phyloP scores from a whole-genome alignment of 2,329 filamentous ascomycete species.

The Tolypocladium nubicola region DNA sequence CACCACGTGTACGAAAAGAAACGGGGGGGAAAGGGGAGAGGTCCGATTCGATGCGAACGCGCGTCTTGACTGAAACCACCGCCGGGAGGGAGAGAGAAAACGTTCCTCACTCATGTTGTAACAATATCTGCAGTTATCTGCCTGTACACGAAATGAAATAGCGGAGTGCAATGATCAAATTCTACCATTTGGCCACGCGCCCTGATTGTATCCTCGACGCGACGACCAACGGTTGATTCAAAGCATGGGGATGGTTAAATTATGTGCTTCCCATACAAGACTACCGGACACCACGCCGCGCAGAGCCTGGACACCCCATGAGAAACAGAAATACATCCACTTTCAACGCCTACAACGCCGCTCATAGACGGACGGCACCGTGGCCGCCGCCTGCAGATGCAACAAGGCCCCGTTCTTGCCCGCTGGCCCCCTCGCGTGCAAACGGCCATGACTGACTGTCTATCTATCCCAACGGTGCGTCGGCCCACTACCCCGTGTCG shows the following conservation, averaged over 20 bases:
- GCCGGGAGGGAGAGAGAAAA: neutral
- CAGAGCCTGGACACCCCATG: no score
- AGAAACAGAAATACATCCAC: neutral
- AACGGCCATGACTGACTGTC: neutral
- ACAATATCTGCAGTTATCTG: slow-evolving; percentile 3
- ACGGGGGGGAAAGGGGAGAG: neutral
- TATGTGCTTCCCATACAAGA: neutral
- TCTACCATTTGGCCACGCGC: neutral
- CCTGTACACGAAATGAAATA: slow-evolving; percentile 1
- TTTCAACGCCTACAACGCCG: neutral
- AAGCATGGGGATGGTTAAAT: neutral
- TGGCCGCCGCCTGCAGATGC: neutral
- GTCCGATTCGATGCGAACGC: neutral
- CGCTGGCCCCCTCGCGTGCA: neutral
- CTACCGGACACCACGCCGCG: neutral
- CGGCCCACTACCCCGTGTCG: neutral
- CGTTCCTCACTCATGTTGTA: slow-evolving; percentile 3
- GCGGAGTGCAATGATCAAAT: neutral
- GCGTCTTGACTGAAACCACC: neutral
- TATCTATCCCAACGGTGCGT: neutral
- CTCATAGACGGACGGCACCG: neutral
- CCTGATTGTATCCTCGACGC: neutral
- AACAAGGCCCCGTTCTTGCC: neutral
- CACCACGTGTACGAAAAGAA: neutral
- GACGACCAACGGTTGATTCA: neutral